Evolutionary conservation across 2,329 filamentous ascomycete genomes (phyloP).

Genomic region (Neonectria sp.): DNA sequence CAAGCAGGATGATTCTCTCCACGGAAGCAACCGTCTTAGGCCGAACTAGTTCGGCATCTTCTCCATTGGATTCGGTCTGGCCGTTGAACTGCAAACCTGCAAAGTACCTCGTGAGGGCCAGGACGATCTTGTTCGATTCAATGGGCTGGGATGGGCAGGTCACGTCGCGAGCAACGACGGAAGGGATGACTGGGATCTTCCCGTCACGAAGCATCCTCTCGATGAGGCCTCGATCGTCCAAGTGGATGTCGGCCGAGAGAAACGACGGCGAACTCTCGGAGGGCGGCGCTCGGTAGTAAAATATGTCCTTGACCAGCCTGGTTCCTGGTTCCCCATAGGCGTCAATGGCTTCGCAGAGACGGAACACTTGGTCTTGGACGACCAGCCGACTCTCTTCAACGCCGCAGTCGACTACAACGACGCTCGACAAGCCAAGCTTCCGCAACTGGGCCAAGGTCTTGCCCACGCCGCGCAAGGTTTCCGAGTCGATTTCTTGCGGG

Average conservation of each 20-base stretch:
- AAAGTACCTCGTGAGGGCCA: constrained; percentile 84
- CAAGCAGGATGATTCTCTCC: constrained; percentile 90
- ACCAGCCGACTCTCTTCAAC: constrained; percentile 56
- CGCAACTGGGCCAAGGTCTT: constrained; percentile 88
- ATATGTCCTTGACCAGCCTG: constrained; percentile 71
- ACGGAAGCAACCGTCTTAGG: constrained; percentile 72
- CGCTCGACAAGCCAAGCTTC: constrained; percentile 84
- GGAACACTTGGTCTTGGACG: constrained; percentile 76
- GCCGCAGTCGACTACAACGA: constrained; percentile 85
- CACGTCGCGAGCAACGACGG: constrained; percentile 60
- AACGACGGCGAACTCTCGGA: constrained; percentile 32
- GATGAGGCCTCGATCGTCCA: constrained; percentile 52
- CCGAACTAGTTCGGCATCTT: constrained; percentile 51
- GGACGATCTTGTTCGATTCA: constrained; percentile 74
- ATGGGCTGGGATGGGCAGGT: constrained; percentile 56
- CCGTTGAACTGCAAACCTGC: constrained; percentile 72
- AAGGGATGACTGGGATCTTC: constrained; percentile 57
- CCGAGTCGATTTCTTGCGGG: constrained; percentile 79
- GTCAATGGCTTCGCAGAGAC: constrained; percentile 83
- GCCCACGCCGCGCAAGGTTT: constrained; percentile 81
- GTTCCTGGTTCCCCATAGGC: constrained; percentile 77
- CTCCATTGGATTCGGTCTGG: constrained; percentile 1
- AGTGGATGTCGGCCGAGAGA: constrained; percentile 45
- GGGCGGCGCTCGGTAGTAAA: constrained; percentile 33
- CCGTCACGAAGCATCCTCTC: constrained; percentile 51